Evolutionary conservation across 176 grass and related monocot species (phyloP).

Genomic region (Aegilops speltoides): DNA sequence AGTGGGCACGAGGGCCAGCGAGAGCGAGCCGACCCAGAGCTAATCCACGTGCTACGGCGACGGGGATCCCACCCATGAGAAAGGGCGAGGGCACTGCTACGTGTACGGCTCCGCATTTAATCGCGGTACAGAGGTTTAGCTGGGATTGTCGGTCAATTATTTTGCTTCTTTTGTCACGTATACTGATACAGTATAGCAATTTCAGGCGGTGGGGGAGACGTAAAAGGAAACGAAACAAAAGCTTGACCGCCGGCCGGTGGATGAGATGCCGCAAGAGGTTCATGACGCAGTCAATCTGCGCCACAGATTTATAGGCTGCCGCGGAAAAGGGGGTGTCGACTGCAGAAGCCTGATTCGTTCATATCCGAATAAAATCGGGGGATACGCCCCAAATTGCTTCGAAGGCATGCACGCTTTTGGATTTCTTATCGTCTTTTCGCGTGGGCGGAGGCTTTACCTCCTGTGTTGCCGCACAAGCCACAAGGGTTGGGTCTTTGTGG

Average conservation of each 20-base stretch:
- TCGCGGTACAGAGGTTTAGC: not conserved
- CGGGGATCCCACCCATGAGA: constrained; percentile 12
- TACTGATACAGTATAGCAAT: not conserved
- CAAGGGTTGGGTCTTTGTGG: not conserved
- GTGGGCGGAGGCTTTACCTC: not conserved
- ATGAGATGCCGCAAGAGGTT: not conserved
- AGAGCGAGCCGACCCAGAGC: not conserved
- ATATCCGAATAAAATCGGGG: constrained; percentile 38
- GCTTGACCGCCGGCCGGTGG: no score
- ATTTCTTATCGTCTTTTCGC: constrained; percentile 10
- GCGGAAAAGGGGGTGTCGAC: not conserved
- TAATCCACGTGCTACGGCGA: constrained; percentile 27
- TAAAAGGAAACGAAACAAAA: no score
- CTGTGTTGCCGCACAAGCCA: not conserved
- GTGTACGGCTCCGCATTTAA: not conserved
- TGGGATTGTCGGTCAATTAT: not conserved
- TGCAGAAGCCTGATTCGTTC: constrained; percentile 1
- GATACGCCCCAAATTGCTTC: constrained; percentile 31
- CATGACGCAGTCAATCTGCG: not conserved
- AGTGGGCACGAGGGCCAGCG: constrained; percentile 17
- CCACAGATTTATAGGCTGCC: not conserved
- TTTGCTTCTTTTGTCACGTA: not conserved
- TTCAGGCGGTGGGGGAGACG: no score
- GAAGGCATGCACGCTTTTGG: not conserved
- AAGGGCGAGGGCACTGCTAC: not conserved